phyloP scores from a whole-genome alignment of 2,329 filamentous ascomycete species.

The Colletotrichum echinochloae region DNA sequence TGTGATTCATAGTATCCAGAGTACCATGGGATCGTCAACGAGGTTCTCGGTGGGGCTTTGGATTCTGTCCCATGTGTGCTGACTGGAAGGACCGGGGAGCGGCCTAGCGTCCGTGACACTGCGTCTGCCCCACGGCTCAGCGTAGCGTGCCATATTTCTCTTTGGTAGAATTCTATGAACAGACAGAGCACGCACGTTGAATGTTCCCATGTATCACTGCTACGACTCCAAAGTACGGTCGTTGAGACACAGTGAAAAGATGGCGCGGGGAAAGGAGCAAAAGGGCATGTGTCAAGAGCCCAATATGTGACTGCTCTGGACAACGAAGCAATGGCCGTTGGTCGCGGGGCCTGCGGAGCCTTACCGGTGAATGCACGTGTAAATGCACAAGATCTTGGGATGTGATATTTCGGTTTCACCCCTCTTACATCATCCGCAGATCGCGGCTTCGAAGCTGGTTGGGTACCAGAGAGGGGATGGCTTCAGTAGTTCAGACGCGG shows the following conservation, averaged over 20 bases:
- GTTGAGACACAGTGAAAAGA: neutral
- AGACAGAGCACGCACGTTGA: neutral
- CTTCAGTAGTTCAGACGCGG: constrained; percentile 7
- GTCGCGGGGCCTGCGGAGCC: neutral
- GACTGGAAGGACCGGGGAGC: neutral
- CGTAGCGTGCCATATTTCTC: neutral
- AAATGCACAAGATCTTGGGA: neutral
- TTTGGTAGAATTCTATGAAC: neutral
- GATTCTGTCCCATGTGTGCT: neutral
- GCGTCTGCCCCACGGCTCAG: neutral
- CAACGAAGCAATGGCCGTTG: neutral
- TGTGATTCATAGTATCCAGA: neutral
- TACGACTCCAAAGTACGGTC: neutral
- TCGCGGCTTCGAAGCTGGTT: neutral
- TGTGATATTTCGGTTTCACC: neutral
- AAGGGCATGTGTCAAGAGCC: neutral
- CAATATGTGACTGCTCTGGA: neutral
- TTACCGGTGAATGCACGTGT: neutral
- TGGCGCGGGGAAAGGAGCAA: neutral
- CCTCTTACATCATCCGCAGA: neutral
- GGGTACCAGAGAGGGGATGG: neutral
- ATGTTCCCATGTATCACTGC: neutral
- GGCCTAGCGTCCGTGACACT: neutral
- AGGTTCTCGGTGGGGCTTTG: neutral
- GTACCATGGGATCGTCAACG: neutral